phyloP scores from a whole-genome alignment of 2,329 filamentous ascomycete species.

The Fusarium pilosicola region DNA sequence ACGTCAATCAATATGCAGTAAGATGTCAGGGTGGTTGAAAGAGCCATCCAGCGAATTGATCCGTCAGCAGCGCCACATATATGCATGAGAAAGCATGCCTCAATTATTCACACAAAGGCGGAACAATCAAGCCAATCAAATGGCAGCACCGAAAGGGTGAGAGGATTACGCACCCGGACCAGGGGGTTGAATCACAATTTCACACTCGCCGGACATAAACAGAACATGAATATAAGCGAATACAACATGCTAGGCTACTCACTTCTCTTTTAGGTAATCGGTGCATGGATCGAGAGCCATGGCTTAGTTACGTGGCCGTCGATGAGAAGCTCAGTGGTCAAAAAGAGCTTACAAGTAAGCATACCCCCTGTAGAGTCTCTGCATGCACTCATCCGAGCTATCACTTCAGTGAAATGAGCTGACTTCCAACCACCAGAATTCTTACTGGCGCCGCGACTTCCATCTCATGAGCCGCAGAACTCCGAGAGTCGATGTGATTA shows the following conservation, averaged over 20 bases:
- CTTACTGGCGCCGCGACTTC: background rate
- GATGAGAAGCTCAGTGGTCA: background rate
- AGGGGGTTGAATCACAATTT: background rate
- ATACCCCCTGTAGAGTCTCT: background rate
- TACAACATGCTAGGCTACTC: fast-evolving
- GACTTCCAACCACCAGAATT: background rate
- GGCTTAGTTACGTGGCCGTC: background rate
- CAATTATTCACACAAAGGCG: background rate
- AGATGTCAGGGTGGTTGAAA: background rate
- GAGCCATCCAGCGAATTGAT: background rate
- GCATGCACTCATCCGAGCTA: background rate
- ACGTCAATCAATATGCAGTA: background rate
- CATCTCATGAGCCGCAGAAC: background rate
- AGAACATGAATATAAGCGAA: background rate
- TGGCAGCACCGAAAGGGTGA: fast-evolving
- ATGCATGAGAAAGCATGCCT: background rate
- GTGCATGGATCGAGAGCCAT: background rate
- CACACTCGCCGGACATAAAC: fast-evolving
- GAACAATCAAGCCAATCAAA: background rate
- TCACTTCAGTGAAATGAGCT: background rate
- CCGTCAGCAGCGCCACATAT: background rate
- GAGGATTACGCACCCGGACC: background rate
- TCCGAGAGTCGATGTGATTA: background rate
- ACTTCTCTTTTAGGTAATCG: background rate
- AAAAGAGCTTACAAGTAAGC: background rate